Base-by-base conservation (phyloP, 257 asterid species). In the Jasminum sambac region DNA sequence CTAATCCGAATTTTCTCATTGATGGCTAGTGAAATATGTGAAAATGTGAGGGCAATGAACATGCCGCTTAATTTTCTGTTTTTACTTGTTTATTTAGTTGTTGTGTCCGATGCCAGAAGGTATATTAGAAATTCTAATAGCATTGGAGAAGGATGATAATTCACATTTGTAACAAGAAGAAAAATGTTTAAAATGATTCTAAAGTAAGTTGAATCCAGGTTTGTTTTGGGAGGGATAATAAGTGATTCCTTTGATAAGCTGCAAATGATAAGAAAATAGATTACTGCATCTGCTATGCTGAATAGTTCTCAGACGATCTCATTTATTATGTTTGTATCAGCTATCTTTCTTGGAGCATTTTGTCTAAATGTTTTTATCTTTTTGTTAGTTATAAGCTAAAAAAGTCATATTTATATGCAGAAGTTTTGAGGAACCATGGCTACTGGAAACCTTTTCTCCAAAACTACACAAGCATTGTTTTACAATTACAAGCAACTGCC, bases 401-500 rank as follows among this genome's bases (percentile, higher is more conserved):
- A 74, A 75, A 73, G 67, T 65, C 77, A 61, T 77, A 34, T 79
- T 55, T 76, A 5, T 55, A 58, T 64, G 86, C 87, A 74, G 85
- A 83, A 75, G 79, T 70, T 73, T 69, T 69, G 72, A 73, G 82
- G 70, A 76, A 70, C 76, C 84, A 94, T 94, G 99, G 96, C 99
- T 68, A 86, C 97, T 3, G 97, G 99, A 59, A 95, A 91, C 74
- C 86, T 94, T 78, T 94, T 94, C 81, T 94, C 99, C 72, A 91
- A 86, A 78, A 89, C 89, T 61, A 94, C 99, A 12, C 97, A 94
- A 76, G 96, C 99, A 44, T 74, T 94, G 52, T 94, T 94, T 77
- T 94, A 94, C 81, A 94, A 94, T 71, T 94, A 80, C 87, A 94
- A 94, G 91, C 97, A 94, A 64, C 89, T 91, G 64, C 99, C 99